phyloP scores from a whole-genome alignment of 2,329 filamentous ascomycete species.

The Penicillium sp. region DNA sequence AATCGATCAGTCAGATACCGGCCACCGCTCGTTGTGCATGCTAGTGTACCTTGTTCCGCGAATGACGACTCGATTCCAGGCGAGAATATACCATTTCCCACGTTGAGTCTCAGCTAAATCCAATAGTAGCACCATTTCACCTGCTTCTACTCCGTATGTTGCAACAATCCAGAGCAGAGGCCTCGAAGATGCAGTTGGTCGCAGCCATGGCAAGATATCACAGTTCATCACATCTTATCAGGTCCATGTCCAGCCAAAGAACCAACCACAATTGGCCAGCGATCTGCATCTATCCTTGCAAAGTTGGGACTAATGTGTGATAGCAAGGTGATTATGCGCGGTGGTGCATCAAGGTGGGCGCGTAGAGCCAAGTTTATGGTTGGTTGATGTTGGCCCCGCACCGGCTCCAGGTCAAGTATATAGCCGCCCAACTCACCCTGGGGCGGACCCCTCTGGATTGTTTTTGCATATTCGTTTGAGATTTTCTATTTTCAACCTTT shows the following conservation, averaged over 20 bases:
- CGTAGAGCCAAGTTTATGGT: slow-evolving; percentile 8
- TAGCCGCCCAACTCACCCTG: slow-evolving; percentile 29
- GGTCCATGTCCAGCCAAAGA: not conserved
- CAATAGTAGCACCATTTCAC: no score
- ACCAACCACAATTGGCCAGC: slow-evolving; percentile 8
- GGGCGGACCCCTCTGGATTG: not conserved
- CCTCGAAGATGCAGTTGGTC: slow-evolving; percentile 7
- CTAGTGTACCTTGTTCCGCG: no score
- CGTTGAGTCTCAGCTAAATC: no score
- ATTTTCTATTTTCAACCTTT: slow-evolving; percentile 28
- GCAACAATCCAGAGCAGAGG: not conserved
- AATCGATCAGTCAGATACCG: no score
- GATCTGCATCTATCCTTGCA: slow-evolving; percentile 1
- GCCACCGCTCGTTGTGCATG: no score
- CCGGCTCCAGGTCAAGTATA: slow-evolving; percentile 22
- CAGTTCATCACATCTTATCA: slow-evolving; percentile 6
- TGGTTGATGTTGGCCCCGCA: not conserved
- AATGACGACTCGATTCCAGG: no score
- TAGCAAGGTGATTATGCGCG: slow-evolving; percentile 17
- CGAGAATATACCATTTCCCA: no score
- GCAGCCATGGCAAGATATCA: slow-evolving; percentile 9
- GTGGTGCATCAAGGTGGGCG: slow-evolving; percentile 19
- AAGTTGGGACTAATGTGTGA: slow-evolving; percentile 20
- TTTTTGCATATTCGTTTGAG: slow-evolving; percentile 29
- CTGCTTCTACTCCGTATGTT: no score